Conservation (phyloP, 352 stramenopile genomes). For the Globisporangium takayamanum region DNA sequence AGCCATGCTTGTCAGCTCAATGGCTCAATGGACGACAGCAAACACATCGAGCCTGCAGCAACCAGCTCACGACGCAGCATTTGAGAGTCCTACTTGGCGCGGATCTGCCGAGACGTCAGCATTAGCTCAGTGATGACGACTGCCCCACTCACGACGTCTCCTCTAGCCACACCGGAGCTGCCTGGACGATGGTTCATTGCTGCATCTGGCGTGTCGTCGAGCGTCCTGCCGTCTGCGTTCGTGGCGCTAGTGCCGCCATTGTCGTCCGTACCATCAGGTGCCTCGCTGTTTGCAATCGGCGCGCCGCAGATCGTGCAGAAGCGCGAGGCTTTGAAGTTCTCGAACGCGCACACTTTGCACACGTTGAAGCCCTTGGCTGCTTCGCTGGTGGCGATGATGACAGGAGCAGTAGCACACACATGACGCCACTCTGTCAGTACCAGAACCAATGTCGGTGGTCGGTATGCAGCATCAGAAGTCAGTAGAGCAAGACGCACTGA, state of each 20-base stretch:
- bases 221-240: neutral
- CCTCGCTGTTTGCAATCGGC: constrained; percentile 13
- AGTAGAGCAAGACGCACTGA: constrained; percentile 11
- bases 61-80: neutral
- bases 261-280: neutral
- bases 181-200: neutral
- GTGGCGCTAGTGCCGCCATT: neutral
- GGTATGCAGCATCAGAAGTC: neutral
- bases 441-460: neutral
- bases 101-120: constrained; percentile 24
- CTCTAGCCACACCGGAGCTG: neutral
- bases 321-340: constrained; percentile 48
- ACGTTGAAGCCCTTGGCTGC: constrained; percentile 38
- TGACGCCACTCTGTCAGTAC: neutral
- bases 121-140: neutral
- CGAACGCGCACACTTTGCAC: constrained; percentile 44
- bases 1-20: neutral
- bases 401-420: neutral
- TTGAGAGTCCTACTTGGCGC: constrained; percentile 11
- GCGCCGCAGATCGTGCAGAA: constrained; percentile 47
- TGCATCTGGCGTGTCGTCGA: neutral
- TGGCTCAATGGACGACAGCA: neutral
- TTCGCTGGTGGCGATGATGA: constrained; percentile 16
- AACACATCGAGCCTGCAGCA: neutral
- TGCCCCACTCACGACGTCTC: constrained; percentile 1